Base-by-base conservation (phyloP, 768 basidiomycete genomes). In the Trametes cubensis region DNA sequence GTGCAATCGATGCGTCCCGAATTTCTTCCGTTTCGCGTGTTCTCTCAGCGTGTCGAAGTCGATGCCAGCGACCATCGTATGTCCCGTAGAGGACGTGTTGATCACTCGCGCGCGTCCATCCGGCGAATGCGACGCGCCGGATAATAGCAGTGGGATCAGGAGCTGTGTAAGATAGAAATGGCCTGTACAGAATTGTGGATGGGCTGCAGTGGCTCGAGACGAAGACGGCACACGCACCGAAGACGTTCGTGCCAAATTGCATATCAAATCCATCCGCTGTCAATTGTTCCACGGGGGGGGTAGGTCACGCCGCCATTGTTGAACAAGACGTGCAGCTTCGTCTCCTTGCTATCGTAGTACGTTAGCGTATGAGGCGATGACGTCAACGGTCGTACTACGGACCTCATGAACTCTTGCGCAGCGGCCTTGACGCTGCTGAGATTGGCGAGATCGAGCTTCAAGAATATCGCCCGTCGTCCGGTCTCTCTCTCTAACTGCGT, bases 91-190 rank as follows among this genome's bases (percentile, higher is more conserved):
- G 14, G 81, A 77, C 13, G 75, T 73, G n/a, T 74, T 81, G 45
- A 85, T 73, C 34, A 85, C 71, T 34, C 85, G 81, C 7, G 75
- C 72, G 39, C 76, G 77, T 39, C 76, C 73, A 15, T 77, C 77
- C 2, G 75, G 64, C 8, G 76, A 70, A 11, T 71, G 66, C 41
- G 72, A 72, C 21, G 79, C 78, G 2, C 75, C 77, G 6, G 74
- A 70, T 23, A 78, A 69, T 38, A 84, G 75, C 13, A 72, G 70
- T 2, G 84, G 83, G 18, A 83, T 72, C 47, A 87, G 78, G 6
- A 80, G 74, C 30, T 75, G 73, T 2, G 85, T 87, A 55, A 89
- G 78, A 65, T 83, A 79, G 66, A 80, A 85, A 68, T 84, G 89
- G 2, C 87, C 86, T 84, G 51, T 15, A 34, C 34, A 4, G n/a